A percentile compares a stretch with the other conserved stretches of the same genome.
Conservation (phyloP, 1,139 yeast genomes). For the Yamadazyma atlantica region DNA sequence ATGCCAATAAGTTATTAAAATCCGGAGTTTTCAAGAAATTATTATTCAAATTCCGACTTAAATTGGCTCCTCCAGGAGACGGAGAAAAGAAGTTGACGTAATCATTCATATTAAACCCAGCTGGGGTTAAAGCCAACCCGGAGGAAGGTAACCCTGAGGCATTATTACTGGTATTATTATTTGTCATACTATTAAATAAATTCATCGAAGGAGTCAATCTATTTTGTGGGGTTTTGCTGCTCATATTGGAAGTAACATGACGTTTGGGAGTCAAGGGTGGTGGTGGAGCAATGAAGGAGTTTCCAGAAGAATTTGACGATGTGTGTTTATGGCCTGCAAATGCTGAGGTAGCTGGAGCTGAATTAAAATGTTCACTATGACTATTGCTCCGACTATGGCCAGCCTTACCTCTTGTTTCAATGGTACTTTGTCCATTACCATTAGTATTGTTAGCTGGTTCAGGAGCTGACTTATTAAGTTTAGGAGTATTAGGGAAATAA, state of each 20-base stretch:
- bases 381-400: constrained; percentile 2
- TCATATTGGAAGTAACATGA: constrained; percentile 19
- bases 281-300: constrained; percentile 39
- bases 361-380: constrained; percentile 2
- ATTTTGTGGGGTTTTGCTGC: constrained; percentile 44
- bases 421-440: neutral
- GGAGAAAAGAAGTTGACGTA: constrained; percentile 79
- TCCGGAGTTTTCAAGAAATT: constrained; percentile 45
- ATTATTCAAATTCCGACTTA: constrained; percentile 18
- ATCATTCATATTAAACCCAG: constrained; percentile 81
- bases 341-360: constrained; percentile 19
- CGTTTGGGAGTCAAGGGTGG: constrained; percentile 51
- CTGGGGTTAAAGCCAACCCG: constrained; percentile 53
- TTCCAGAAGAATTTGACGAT: constrained; percentile 18
- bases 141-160: constrained; percentile 38
- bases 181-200: constrained; percentile 23
- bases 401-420: neutral
- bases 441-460: neutral
- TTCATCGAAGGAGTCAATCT: constrained; percentile 45
- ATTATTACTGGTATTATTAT: constrained; percentile 14
- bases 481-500: constrained; percentile 35
- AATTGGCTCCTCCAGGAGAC: constrained; percentile 52
- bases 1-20: constrained; percentile 31
- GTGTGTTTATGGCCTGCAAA: constrained; percentile 15
- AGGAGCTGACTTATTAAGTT: constrained; percentile 10